Evolutionary conservation across 805 yeast species (phyloP).

Genomic region (Lipomyces spencermartinsiae): DNA sequence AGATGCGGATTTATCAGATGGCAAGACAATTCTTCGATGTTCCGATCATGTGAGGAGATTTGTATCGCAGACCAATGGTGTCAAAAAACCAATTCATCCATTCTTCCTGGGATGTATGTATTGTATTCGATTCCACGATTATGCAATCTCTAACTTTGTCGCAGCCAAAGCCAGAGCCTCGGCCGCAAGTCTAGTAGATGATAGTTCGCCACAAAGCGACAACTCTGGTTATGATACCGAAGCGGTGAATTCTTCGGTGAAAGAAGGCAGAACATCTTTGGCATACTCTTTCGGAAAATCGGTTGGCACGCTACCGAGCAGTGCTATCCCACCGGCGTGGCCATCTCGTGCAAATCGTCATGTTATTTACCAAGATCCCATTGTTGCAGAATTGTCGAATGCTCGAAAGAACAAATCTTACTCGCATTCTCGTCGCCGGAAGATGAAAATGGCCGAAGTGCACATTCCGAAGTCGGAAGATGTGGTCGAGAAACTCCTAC

Average conservation of each 20-base stretch:
- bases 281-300: not conserved
- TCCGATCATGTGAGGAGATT: not conserved
- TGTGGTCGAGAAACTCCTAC: not conserved
- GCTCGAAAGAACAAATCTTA: not conserved
- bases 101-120: conserved; percentile 1
- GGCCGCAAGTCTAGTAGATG: not conserved
- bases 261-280: not conserved
- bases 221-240: conserved; percentile 10
- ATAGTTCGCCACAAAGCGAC: not conserved
- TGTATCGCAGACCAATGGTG: not conserved
- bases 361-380: conserved; percentile 1
- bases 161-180: not conserved
- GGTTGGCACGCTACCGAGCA: not conserved
- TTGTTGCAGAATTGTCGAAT: not conserved
- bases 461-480: not conserved
- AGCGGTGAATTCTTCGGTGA: not conserved
- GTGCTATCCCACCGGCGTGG: conserved; percentile 11
- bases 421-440: not conserved
- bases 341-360: conserved; percentile 21
- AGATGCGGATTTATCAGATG: not conserved
- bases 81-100: not conserved
- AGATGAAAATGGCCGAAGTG: conserved; percentile 5
- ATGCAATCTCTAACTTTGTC: not conserved
- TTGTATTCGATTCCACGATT: not conserved
- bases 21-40: not conserved